Evolutionary conservation across 768 basidiomycete genomes (phyloP), one percentile per base, ranked within the genome.

Genomic region (Dendrothele bispora): DNA sequence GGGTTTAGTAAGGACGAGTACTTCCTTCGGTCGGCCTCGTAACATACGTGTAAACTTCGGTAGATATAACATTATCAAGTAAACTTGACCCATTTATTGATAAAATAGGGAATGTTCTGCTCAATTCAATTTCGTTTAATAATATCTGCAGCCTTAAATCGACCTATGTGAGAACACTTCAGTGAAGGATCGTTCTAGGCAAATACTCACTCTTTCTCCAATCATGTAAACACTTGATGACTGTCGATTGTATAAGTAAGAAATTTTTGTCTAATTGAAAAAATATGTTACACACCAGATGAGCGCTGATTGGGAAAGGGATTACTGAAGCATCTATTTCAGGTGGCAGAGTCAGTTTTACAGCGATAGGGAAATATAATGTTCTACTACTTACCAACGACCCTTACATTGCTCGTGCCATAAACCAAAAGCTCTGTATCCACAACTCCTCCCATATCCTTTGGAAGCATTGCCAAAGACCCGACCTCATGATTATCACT

Each of bases 391-490:
- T 10, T 41, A 63, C 62, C 63, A n/a, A 62, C 66, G 34, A 70
- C 66, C 7, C 70, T 57, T 4, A 70, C 60, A 40, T 71, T 71
- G 12, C 46, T 46, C 3, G 61, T 60, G 5, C 69, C 71, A 55
- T 72, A 69, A 4, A 72, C 62, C 46, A 46, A 61, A 40, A 72
- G 50, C 18, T 55, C 37, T 7, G 63, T 55, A 48, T 71, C 67
- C 2, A 72, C 71, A 11, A 70, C 68, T 1, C 71, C 70, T 2
- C 73, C 74, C 29, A 66, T 46, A 18, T 61, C 62, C 42, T 49
- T 51, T 7, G 74, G 72, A 58, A 73, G 58, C 72, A 77, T 74
- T 8, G 69, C 58, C 45, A 67, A 47, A 3, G 72, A 67, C 6
- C 72, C 68, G 21, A 65, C 58, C 20, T 63, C 64, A 46, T 71